Conservation (phyloP, 331 rosid species). For the Quercus phellos region DNA sequence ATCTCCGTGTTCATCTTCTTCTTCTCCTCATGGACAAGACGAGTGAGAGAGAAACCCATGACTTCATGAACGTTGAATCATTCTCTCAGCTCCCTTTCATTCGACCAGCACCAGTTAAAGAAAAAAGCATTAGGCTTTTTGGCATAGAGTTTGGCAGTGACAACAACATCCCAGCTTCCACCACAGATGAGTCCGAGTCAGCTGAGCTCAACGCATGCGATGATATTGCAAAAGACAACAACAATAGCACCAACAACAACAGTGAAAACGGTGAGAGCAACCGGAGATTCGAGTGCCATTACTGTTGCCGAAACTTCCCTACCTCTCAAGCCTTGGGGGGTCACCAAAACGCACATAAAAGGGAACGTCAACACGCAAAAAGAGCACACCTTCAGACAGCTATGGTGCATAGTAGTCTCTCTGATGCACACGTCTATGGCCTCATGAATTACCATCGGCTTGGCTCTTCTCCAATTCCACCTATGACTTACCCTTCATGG, state of each 20-base stretch:
- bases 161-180: background rate
- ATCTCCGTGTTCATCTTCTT: background rate
- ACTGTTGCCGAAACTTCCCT: conserved; percentile 93
- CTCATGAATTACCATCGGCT: conserved; percentile 65
- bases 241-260: background rate
- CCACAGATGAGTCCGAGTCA: conserved; percentile 31
- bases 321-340: conserved; percentile 97
- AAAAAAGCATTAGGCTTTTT: conserved; percentile 69
- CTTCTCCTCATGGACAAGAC: conserved; percentile 58
- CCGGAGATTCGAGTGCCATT: conserved; percentile 90
- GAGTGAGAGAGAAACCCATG: conserved; percentile 67
- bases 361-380: conserved; percentile 94
- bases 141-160: conserved; percentile 67
- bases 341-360: conserved; percentile 93
- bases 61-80: conserved; percentile 94
- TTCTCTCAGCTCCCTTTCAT: conserved; percentile 98
- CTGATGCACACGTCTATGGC: conserved; percentile 61
- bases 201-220: conserved; percentile 32
- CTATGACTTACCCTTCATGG: conserved; percentile 56
- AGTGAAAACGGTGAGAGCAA: conserved; percentile 41
- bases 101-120: conserved; percentile 63
- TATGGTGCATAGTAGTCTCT: conserved; percentile 51
- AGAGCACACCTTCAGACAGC: conserved; percentile 84
- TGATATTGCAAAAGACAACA: conserved; percentile 13
- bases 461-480: conserved; percentile 32